phyloP scores from a whole-genome alignment of 768 basidiomycete species.

The Mrakia frigida region DNA sequence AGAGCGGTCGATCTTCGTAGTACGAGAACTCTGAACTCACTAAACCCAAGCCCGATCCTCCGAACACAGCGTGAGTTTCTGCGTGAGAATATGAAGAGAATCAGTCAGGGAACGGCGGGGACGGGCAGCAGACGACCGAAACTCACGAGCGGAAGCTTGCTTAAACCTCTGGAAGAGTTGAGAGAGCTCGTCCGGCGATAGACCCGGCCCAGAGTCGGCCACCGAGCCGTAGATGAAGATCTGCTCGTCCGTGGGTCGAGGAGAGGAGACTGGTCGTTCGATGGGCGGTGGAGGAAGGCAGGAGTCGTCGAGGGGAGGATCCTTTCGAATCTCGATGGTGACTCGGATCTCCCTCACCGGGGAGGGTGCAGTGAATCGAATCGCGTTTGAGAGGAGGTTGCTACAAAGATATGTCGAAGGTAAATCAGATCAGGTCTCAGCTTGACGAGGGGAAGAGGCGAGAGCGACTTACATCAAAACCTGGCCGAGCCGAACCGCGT shows the following conservation, averaged over 20 bases:
- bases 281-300: slow-evolving; percentile 40
- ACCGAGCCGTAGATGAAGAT: slow-evolving; percentile 46
- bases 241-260: slow-evolving; percentile 10
- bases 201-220: slow-evolving; percentile 40
- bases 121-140: not conserved
- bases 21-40: no score
- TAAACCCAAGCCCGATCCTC: slow-evolving; percentile 42
- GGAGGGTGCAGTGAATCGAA: slow-evolving; percentile 33
- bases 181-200: slow-evolving; percentile 39
- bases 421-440: not conserved
- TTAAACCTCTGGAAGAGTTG: slow-evolving; percentile 42
- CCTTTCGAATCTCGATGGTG: slow-evolving; percentile 41
- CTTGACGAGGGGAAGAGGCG: not conserved
- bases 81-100: not conserved
- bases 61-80: slow-evolving; percentile 35
- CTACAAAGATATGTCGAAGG: no score
- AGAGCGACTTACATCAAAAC: slow-evolving; percentile 17
- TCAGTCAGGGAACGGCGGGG: slow-evolving; percentile 21
- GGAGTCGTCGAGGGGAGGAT: slow-evolving; percentile 40
- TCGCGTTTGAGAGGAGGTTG: slow-evolving; percentile 46
- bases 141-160: slow-evolving; percentile 15
- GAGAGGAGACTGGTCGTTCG: slow-evolving; percentile 21
- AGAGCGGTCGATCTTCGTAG: no score
- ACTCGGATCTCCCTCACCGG: slow-evolving; percentile 42
- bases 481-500: slow-evolving; percentile 22